Percentiles rank a stretch among this genome's conserved stretches.
phyloP scores from a whole-genome alignment of 2,329 filamentous ascomycete species.

The Trichoderma arundinaceum region DNA sequence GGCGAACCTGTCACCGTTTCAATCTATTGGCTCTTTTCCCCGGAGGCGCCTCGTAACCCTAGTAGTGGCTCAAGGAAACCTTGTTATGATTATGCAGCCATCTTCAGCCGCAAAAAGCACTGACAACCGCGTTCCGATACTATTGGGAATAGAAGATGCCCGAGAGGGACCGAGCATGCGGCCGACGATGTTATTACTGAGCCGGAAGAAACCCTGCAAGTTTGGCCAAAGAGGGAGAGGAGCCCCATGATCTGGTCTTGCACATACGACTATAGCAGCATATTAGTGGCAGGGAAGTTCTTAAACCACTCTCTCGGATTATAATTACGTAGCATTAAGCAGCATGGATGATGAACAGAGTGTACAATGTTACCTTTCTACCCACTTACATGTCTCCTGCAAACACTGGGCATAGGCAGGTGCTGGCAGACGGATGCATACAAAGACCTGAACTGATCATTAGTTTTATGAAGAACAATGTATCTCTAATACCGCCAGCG shows the following conservation, averaged over 20 bases:
- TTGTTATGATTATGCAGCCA: slow-evolving; percentile 1
- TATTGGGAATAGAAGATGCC: not conserved
- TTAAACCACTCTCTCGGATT: not conserved
- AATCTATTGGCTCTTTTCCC: not conserved
- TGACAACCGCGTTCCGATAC: not conserved
- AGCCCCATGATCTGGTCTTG: not conserved
- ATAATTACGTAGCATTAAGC: not conserved
- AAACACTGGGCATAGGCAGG: not conserved
- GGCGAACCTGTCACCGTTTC: not conserved
- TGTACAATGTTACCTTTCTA: not conserved
- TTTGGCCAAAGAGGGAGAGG: not conserved
- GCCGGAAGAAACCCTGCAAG: not conserved
- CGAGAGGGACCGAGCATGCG: not conserved
- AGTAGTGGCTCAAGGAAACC: not conserved
- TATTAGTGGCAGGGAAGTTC: not conserved
- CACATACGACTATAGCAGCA: not conserved
- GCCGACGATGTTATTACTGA: not conserved
- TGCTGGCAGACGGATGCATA: not conserved
- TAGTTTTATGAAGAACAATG: not conserved
- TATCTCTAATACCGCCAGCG: not conserved
- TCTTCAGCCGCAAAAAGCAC: not conserved
- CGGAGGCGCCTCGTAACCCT: not conserved
- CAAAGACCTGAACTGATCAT: not conserved
- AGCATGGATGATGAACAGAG: not conserved
- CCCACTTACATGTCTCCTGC: slow-evolving; percentile 3